Percentiles rank a stretch among this genome's conserved stretches.
Evolutionary conservation across 2,329 filamentous ascomycete genomes (phyloP).

Genomic region (Lecanicillium sp.): DNA sequence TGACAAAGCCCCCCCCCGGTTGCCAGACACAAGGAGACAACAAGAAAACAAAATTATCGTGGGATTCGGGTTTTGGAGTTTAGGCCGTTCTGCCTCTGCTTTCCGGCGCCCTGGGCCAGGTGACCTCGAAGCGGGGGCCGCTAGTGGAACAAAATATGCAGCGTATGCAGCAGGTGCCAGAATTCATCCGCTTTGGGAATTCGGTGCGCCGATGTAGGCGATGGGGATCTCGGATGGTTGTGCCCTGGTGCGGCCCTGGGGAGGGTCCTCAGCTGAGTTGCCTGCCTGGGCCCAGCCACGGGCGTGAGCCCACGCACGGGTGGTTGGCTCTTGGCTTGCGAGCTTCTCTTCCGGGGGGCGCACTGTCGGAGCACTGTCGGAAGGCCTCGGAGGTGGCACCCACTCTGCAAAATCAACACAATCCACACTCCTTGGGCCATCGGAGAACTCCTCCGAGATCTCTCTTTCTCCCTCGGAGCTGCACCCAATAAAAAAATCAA

Average conservation of each 20-base stretch:
- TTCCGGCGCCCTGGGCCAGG: constrained; percentile 10
- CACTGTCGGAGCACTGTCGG: neutral
- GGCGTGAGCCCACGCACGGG: no score
- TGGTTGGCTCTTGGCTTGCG: neutral
- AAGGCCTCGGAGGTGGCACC: no score
- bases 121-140: constrained; percentile 4
- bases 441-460: constrained; percentile 4
- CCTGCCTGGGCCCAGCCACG: neutral
- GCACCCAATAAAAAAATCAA: neutral
- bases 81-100: constrained; percentile 3
- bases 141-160: constrained; percentile 6
- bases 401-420: no score
- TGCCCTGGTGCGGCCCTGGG: constrained; percentile 1
- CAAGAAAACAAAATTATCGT: constrained; percentile 12
- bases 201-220: constrained; percentile 13
- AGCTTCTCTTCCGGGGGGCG: no score
- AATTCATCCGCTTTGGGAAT: constrained; percentile 7
- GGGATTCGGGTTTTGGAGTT: constrained; percentile 12
- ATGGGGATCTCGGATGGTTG: constrained; percentile 12
- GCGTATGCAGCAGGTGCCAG: constrained; percentile 9
- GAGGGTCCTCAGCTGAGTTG: neutral
- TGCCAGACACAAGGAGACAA: no score
- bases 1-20: no score
- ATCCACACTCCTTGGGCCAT: no score
- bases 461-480: neutral